These are phyloP conservation scores for Penicillium sp. DNA, from an alignment of 2,329 filamentous ascomycete species.

Conservation along the genomic window DNA sequence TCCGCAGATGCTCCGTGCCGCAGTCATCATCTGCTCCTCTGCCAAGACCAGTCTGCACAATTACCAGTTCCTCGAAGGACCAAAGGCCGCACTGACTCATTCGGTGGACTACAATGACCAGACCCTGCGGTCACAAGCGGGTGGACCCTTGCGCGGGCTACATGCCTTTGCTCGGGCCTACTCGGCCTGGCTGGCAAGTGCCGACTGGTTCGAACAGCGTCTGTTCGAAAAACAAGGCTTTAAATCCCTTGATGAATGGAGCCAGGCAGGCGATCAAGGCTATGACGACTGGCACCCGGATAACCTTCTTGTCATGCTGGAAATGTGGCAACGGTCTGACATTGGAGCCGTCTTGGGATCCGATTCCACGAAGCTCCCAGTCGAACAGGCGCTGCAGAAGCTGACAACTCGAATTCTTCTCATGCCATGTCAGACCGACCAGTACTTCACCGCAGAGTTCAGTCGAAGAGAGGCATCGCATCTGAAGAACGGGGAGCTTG, in stretches of 20 bases:
- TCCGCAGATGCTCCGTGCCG: conserved; percentile 36
- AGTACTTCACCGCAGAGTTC: conserved; percentile 32
- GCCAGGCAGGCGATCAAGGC: conserved; percentile 24
- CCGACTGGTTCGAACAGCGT: conserved; percentile 42
- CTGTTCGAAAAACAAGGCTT: conserved; percentile 36
- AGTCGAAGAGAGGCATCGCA: conserved; percentile 17
- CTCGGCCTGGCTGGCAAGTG: conserved; percentile 44
- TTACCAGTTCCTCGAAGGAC: conserved; percentile 45
- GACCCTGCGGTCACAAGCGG: conserved; percentile 9
- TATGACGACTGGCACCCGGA: conserved; percentile 42
- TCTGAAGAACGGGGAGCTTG: conserved; percentile 18
- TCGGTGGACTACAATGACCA: conserved; percentile 37
- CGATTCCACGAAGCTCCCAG: conserved; percentile 5
- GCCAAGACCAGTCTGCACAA: conserved; percentile 45
- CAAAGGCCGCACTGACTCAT: conserved; percentile 39
- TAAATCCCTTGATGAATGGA: conserved; percentile 35
- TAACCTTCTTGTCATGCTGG: conserved; percentile 38
- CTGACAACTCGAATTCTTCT: conserved; percentile 27
- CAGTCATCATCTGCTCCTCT: conserved; percentile 43
- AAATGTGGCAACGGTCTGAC: conserved; percentile 44
- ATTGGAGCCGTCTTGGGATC: conserved; percentile 26
- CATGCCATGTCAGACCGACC: conserved; percentile 34
- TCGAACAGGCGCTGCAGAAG: conserved; percentile 12
- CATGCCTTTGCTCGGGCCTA: conserved; percentile 44
- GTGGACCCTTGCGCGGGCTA: conserved; percentile 33